Base-by-base conservation (phyloP, 768 basidiomycete genomes). In the Suillus fuscotomentosus region DNA sequence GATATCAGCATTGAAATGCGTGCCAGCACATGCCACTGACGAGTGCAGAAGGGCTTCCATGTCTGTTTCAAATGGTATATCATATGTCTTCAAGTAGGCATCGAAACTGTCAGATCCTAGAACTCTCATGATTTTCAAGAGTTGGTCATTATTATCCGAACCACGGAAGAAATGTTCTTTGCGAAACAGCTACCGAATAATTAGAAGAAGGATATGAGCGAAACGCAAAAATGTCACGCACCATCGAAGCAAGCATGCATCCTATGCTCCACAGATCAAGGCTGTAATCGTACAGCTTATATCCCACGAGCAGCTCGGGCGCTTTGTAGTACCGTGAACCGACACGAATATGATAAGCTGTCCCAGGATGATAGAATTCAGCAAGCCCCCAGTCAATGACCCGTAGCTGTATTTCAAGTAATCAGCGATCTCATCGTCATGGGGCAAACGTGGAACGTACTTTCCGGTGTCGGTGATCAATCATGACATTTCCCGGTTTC, bases 301-400 rank as follows among this genome's bases (percentile, higher is more conserved):
- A 89, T 67, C 88, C 87, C 64, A 90, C 88, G 53, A 90, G 78
- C 47, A 90, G 73, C 71, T 91, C 89, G 5, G 89, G 89, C 8
- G 87, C 88, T 72, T 91, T 90, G 81, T 88, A 91, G 74, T 89
- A 89, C 68, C 88, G 80, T 60, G 83, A 85, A 22, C 88, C 88
- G 24, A 90, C 89, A 38, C 89, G 83, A 64, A 90, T 87, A 70
- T 90, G 89, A 76, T 89, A 89, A 42, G 88, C 83, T 54, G 84
- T 86, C 55, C 82, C 82, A 2, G 88, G 85, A 69, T 89, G 88
- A 72, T 90, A 91, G 74, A 91, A 91, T 71, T 91, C 89, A 42
- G 88, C 89, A 62, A 91, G 74, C 41, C 89, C 89, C 89, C 89
- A 91, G 75, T 91, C 89, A 66, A 90, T 91, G 64, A 91, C 73